phyloP scores from a whole-genome alignment of 164 flowering plant species.

The Chimonanthus praecox region DNA sequence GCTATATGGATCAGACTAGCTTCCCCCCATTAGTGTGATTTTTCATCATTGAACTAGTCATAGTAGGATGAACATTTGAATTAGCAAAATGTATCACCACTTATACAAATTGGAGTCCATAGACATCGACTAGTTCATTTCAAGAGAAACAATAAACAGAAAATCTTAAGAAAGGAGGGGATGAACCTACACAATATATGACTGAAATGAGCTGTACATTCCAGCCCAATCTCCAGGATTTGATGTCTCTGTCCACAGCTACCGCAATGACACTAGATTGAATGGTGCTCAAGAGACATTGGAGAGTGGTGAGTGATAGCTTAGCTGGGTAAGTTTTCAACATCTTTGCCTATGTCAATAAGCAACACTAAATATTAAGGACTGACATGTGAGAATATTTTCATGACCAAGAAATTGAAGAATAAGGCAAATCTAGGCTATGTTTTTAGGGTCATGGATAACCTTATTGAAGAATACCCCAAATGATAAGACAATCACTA shows the following conservation, averaged over 20 bases:
- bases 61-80: neutral
- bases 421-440: neutral
- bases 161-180: neutral
- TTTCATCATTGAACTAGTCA: neutral
- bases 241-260: constrained; percentile 20
- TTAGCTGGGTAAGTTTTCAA: constrained; percentile 22
- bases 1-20: neutral
- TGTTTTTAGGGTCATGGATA: neutral
- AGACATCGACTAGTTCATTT: neutral
- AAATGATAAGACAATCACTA: neutral
- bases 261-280: constrained; percentile 23
- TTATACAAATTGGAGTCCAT: too few relatives aligned
- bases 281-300: constrained; percentile 18
- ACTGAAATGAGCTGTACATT: constrained; percentile 20
- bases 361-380: neutral
- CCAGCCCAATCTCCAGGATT: constrained; percentile 32
- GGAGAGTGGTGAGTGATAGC: constrained; percentile 23
- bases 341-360: constrained; percentile 12
- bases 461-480: neutral
- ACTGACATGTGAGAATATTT: neutral
- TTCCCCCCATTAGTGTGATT: neutral
- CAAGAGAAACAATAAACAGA: neutral
- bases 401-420: neutral
- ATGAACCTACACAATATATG: constrained; percentile 21
- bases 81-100: too few relatives aligned